Percentiles rank a stretch among this genome's conserved stretches.
Conservation (phyloP, 1,284 basidiomycete species). For the Coniferiporia sulphurascens region DNA sequence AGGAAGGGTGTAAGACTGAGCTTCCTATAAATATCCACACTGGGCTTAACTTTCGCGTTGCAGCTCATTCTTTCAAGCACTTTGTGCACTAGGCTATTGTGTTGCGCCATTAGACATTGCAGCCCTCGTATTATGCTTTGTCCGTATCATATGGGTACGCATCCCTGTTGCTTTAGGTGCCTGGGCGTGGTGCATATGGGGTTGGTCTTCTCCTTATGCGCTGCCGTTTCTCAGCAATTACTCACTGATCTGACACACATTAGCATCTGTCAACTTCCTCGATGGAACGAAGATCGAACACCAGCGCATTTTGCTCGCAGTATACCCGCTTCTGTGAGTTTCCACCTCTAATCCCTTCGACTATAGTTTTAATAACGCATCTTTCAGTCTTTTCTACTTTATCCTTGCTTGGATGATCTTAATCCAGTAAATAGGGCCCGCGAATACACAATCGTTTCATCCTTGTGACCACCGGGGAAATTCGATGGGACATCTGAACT, state of each 20-base stretch:
- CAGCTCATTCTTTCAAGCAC: slow-evolving; percentile 93
- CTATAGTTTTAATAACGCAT: background rate
- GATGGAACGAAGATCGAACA: slow-evolving; percentile 90
- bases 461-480: background rate
- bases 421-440: slow-evolving; percentile 52
- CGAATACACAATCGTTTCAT: background rate
- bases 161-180: slow-evolving; percentile 79
- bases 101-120: slow-evolving; percentile 87
- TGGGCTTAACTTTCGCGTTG: slow-evolving; percentile 8
- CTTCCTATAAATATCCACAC: background rate
- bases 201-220: slow-evolving; percentile 39
- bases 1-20: slow-evolving; percentile 74
- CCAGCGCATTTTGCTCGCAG: slow-evolving; percentile 82
- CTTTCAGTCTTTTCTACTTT: slow-evolving; percentile 71
- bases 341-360: background rate
- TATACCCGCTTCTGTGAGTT: slow-evolving; percentile 84
- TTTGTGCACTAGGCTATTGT: slow-evolving; percentile 90
- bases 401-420: slow-evolving; percentile 92
- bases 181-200: slow-evolving; percentile 96
- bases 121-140: slow-evolving; percentile 81
- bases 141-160: slow-evolving; percentile 80
- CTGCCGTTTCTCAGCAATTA: slow-evolving; percentile 9
- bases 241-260: slow-evolving; percentile 2
- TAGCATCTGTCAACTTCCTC: slow-evolving; percentile 91
- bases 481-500: too few relatives aligned